Evolutionary conservation across 306 rosid species (phyloP).

Genomic region (Macrotyloma uniflorum): DNA sequence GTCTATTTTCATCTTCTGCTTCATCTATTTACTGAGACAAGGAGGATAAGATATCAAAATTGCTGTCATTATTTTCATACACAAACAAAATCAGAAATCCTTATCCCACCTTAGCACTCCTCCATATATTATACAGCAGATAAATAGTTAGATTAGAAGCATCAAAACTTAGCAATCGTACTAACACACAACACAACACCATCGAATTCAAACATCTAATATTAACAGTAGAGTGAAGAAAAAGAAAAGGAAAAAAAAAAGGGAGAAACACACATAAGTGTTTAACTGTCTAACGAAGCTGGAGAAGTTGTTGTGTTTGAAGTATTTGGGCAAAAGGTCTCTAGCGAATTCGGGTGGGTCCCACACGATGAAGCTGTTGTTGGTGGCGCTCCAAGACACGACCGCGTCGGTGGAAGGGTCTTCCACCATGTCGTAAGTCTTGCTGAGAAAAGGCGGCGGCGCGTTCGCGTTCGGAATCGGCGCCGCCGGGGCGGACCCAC

Average conservation of each 20-base stretch:
- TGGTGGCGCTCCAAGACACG: constrained; percentile 91
- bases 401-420: constrained; percentile 76
- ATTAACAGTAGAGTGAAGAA: neutral
- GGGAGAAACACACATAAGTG: constrained; percentile 68
- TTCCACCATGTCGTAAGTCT: constrained; percentile 97
- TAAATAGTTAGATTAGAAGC: neutral
- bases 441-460: constrained; percentile 93
- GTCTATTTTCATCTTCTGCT: constrained; percentile 51
- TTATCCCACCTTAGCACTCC: constrained; percentile 1
- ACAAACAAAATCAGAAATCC: constrained; percentile 18
- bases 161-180: neutral
- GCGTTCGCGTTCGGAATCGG: constrained; percentile 67
- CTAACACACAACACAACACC: constrained; percentile 4
- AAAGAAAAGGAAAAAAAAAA: neutral
- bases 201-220: neutral
- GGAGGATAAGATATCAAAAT: constrained; percentile 53
- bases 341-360: constrained; percentile 95
- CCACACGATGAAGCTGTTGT: constrained; percentile 98
- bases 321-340: constrained; percentile 89
- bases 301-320: constrained; percentile 95
- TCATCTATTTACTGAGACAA: constrained; percentile 55
- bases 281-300: constrained; percentile 94
- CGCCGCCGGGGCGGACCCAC: constrained; percentile 54
- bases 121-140: neutral
- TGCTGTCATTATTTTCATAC: neutral